Base-by-base conservation (phyloP, 495 filamentous ascomycete genomes). In the Trichoderma virens region DNA sequence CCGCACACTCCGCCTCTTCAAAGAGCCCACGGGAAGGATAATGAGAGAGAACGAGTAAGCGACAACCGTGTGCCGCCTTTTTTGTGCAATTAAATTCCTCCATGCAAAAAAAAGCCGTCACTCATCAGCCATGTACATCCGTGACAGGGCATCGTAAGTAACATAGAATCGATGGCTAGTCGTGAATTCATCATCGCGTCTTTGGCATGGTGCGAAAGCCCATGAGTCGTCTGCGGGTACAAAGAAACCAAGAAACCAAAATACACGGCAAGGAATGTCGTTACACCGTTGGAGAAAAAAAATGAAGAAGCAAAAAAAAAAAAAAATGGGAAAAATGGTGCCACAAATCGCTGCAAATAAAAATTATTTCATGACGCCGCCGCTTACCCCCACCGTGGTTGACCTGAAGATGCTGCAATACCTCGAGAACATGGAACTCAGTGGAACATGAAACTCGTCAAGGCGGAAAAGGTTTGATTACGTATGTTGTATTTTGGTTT, bases 101-200 rank as follows among this genome's bases (percentile, higher is more conserved):
- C 68, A 68, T 70, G 68, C 64, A 67, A 65, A 67, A 47, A 47
- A 23, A 43, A 56, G 51, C 51, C 68, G 64, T 69, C 61, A 71
- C 68, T 74, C 67, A 68, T 71, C 71, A 73, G 66, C 71, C 73
- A 70, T 75, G 67, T 75, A 73, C 72, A 72, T 67, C 71, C 72
- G 66, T 72, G 71, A 68, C 70, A 70, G 67, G 32, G 32, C 54
- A 28, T 38, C 34, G 41, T 35, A 20, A 23, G 54, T 28, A 69
- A 68, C 70, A 70, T 68, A 62, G 64, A 62, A 69, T 60, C 27
- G 41, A 70, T 64, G 34, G 65, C 66, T 67, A 68, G 41, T 70
- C 69, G 68, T 72, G 65, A 68, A 69, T 69, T 77, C 74, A 69
- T 76, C 68, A 75, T 68, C 70, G 68, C 70, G 67, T 71, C 69